Base-by-base conservation (phyloP, 2,329 filamentous ascomycete genomes). In the Microdochium bolleyi region DNA sequence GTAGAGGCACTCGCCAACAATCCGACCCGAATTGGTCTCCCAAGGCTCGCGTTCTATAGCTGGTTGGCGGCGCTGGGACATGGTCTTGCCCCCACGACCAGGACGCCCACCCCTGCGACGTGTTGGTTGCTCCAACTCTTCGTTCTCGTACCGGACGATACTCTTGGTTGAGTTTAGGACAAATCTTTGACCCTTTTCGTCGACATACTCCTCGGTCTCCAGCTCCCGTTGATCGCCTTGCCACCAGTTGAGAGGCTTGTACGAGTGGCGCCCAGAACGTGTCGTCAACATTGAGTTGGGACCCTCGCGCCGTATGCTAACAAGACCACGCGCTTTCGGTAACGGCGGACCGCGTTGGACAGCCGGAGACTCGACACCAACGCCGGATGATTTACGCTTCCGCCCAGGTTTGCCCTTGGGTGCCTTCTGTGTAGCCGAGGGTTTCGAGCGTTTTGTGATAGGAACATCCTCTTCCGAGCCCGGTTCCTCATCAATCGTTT, bases 201-300 rank as follows among this genome's bases (percentile, higher is more conserved):
- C 62, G 52, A 58, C 60, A 50, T 74, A 67, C 53, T 73, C 68
- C 52, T 79, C 79, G 25, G 73, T 82, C 51, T 85, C 83, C 62
- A 84, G 89, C 22, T 90, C 80, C 49, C 87, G 82, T 52, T 81
- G 82, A 66, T 97, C 92, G 58, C 91, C 91, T 61, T 84, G 84
- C 92, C 92, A 97, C 65, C 80, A 95, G 24, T 89, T 83, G 32
- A 96, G 71, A 0, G 92, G 94, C 55, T 83, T 82, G 56, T 89
- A 85, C 10, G 88, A 89, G 51, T 83, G 82, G 53, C 94, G 83
- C 2, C 90, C 92, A 13, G 87, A 92, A 52, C 90, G 84, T 50
- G 85, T 88, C 48, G 76, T 79, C 27, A 75, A 75, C 56, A 80
- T 73, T 24, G 70, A 73, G 51, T 83, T 76, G 1, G 72, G 67